Base-by-base conservation (phyloP, 2,329 filamentous ascomycete species). In the Aaosphaeria pasadenensis region DNA sequence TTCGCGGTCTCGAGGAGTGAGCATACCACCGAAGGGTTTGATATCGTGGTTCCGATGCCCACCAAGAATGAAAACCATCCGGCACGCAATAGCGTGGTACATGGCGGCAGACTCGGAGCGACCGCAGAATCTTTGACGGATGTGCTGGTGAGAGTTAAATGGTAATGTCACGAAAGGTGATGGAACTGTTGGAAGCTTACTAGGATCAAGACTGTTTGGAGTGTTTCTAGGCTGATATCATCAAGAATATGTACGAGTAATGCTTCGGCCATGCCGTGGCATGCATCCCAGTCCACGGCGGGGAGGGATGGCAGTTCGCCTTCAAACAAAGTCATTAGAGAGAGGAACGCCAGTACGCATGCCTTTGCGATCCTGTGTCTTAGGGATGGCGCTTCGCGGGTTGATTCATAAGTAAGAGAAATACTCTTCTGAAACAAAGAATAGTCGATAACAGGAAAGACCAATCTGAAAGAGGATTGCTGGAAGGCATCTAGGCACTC, bases 381-480 rank as follows among this genome's bases (percentile, higher is more conserved):
- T 7, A 7, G 32, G 17, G 7, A 40, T 11, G 7, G 7, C 7
- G 24, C 24, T 35, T 7, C n/a, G 7, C 32, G 7, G 7, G 39
- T 7, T n/a, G 7, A 7, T 28, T 7, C 24, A 40, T 40, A 40
- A 7, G 39, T 17, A 7, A 17, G 7, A 7, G 9, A 7, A 17
- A 40, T 40, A 7, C 35, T 46, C 9, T 30, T 11, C 13, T 32
- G 28, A 31, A 46, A 46, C 7, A 7, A 24, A 28, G 30, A 7
- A 13, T 35, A 38, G 30, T 46, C 44, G 3, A 46, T 30, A 4
- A 46, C 36, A 41, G 44, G 44, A 29, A 46, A 46, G 38, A 41
- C 30, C 30, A 31, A 38, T 13, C 44, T 41, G 7, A 28, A 17
- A 30, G 30, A 46, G 13, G 44, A 46, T 9, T 41, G 44, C 5